Evolutionary conservation across 2,329 filamentous ascomycete species (phyloP).

Genomic region (Cladosporium austrohemisphaericum): DNA sequence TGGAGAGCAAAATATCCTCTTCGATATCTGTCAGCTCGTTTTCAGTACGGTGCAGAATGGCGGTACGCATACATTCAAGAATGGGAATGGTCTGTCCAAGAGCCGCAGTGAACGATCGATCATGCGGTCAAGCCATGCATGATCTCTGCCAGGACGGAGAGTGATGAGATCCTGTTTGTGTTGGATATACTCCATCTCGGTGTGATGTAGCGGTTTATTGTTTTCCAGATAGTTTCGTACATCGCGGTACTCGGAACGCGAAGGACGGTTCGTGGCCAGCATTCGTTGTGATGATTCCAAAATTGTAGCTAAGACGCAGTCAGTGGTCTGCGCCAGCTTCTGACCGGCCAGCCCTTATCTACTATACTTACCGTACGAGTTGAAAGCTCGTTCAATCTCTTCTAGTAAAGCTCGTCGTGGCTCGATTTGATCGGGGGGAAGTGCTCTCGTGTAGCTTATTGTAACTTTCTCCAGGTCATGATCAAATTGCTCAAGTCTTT

Average conservation of each 20-base stretch:
- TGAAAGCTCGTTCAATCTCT: constrained; percentile 15
- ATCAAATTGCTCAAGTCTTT: neutral
- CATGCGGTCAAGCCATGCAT: constrained; percentile 38
- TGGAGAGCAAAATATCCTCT: constrained; percentile 8
- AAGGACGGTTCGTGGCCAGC: neutral
- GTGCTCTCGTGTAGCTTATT: neutral
- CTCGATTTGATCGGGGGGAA: constrained; percentile 17
- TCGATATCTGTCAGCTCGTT: neutral
- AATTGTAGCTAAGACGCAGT: neutral
- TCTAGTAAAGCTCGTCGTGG: constrained; percentile 3
- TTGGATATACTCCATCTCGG: constrained; percentile 33
- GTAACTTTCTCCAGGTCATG: neutral
- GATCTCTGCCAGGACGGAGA: constrained; percentile 36
- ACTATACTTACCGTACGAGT: constrained; percentile 13
- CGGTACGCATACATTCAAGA: neutral
- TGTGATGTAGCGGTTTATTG: constrained; percentile 22
- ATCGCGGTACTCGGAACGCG: neutral
- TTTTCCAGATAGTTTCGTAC: constrained; percentile 18
- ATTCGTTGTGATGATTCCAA: neutral
- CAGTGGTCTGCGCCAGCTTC: neutral
- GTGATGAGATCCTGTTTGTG: constrained; percentile 41
- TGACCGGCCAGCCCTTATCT: neutral
- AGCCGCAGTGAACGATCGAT: constrained; percentile 31
- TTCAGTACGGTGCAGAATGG: neutral
- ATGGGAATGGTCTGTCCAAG: constrained; percentile 5